These are phyloP conservation scores for Allium sativum DNA, from an alignment of 106 monocot species.

Conservation along the genomic window DNA sequence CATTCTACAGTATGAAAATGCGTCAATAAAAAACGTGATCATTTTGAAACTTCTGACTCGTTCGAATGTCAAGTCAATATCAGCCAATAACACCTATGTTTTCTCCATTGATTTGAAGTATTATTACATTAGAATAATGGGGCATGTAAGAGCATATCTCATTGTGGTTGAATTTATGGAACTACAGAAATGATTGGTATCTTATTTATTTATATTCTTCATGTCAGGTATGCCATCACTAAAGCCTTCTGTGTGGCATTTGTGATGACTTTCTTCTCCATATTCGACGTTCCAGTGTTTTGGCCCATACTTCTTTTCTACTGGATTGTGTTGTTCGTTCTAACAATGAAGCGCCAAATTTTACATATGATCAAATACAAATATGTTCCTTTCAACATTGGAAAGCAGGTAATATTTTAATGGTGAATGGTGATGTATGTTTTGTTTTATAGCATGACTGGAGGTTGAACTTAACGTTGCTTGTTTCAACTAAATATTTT, in stretches of 20 bases:
- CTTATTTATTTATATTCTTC: too few relatives aligned
- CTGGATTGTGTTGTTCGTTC: conserved; percentile 60
- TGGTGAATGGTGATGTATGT: neutral
- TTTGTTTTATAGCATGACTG: neutral
- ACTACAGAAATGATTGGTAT: too few relatives aligned
- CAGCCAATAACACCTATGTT: too few relatives aligned
- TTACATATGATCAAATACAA: conserved; percentile 71
- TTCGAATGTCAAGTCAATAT: too few relatives aligned
- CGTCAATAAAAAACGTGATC: too few relatives aligned
- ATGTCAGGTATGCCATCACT: conserved; percentile 54
- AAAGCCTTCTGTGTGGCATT: conserved; percentile 67
- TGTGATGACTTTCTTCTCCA: conserved; percentile 68
- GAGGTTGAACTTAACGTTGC: neutral
- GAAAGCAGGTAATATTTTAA: conserved; percentile 44
- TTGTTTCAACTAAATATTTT: neutral
- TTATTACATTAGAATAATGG: too few relatives aligned
- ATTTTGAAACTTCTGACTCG: too few relatives aligned
- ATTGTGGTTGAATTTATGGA: too few relatives aligned
- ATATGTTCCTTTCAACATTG: conserved; percentile 56
- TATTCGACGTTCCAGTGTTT: conserved; percentile 77
- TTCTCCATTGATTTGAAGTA: too few relatives aligned
- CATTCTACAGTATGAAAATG: too few relatives aligned
- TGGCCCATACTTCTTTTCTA: conserved; percentile 71
- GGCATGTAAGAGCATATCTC: too few relatives aligned
- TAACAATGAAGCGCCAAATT: conserved; percentile 77